Evolutionary conservation across 768 basidiomycete species (phyloP).

Genomic region (Daedaleopsis sinensis): DNA sequence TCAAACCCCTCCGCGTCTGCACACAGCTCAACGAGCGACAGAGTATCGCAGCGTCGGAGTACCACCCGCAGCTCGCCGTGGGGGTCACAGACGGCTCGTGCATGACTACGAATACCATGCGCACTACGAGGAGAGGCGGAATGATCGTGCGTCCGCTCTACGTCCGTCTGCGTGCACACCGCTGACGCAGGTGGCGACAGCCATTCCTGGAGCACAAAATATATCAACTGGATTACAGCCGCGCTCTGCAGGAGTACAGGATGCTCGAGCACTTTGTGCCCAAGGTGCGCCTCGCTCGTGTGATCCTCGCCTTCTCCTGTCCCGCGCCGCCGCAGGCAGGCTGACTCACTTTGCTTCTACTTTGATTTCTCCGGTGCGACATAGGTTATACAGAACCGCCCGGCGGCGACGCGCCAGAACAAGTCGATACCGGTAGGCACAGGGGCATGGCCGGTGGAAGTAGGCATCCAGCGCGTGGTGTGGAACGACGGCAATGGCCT

Average conservation of each 20-base stretch:
- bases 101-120: conserved; percentile 70
- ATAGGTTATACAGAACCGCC: conserved; percentile 57
- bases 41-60: conserved; percentile 78
- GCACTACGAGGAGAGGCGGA: conserved; percentile 70
- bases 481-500: conserved; percentile 86
- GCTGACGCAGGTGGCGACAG: conserved; percentile 36
- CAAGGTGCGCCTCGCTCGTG: conserved; percentile 44
- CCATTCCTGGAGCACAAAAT: conserved; percentile 80
- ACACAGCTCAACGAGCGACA: conserved; percentile 31
- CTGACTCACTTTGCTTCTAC: neutral
- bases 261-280: conserved; percentile 90
- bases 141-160: conserved; percentile 56
- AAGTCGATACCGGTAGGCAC: conserved; percentile 44
- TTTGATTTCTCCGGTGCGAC: neutral
- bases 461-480: conserved; percentile 72
- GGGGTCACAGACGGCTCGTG: conserved; percentile 85
- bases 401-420: conserved; percentile 42
- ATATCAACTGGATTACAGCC: conserved; percentile 87
- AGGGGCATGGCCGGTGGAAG: conserved; percentile 79
- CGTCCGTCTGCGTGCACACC: neutral
- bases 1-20: neutral
- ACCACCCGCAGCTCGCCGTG: conserved; percentile 83
- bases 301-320: neutral
- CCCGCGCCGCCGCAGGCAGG: neutral
- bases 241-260: conserved; percentile 70